Conservation (phyloP, 352 stramenopile genomes). For the Albugo laibachii region DNA sequence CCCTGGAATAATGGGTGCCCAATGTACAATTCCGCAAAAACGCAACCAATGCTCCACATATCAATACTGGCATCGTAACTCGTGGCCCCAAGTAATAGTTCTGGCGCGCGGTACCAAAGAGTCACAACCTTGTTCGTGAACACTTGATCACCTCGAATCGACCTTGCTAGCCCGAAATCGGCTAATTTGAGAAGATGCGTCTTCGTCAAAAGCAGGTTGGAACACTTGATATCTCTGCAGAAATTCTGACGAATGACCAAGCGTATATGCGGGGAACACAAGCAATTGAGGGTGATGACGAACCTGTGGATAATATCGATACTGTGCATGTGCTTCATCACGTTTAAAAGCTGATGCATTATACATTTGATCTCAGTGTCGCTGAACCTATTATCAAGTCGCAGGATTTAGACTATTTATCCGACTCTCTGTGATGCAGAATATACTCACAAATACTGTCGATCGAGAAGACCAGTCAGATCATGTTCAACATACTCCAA, state of each 20-base stretch:
- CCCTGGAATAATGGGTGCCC: slow-evolving; percentile 72
- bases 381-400: slow-evolving; percentile 27
- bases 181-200: slow-evolving; percentile 69
- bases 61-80: slow-evolving; percentile 87
- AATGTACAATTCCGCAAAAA: slow-evolving; percentile 76
- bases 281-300: neutral
- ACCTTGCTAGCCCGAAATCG: slow-evolving; percentile 73
- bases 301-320: slow-evolving; percentile 77
- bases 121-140: slow-evolving; percentile 95
- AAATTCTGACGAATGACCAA: neutral
- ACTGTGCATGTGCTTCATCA: slow-evolving; percentile 78
- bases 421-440: neutral
- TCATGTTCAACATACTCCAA: slow-evolving; percentile 81
- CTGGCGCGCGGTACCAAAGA: slow-evolving; percentile 87
- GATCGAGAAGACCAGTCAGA: slow-evolving; percentile 72
- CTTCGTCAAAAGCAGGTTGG: slow-evolving; percentile 62
- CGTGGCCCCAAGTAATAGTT: slow-evolving; percentile 86
- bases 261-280: neutral
- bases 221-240: slow-evolving; percentile 84
- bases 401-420: neutral
- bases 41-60: slow-evolving; percentile 89
- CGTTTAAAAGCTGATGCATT: slow-evolving; percentile 70
- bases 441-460: slow-evolving; percentile 43
- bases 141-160: slow-evolving; percentile 61
- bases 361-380: slow-evolving; percentile 76